Evolutionary conservation across 2,329 filamentous ascomycete species (phyloP).

Genomic region (Cladorrhinum sp.): DNA sequence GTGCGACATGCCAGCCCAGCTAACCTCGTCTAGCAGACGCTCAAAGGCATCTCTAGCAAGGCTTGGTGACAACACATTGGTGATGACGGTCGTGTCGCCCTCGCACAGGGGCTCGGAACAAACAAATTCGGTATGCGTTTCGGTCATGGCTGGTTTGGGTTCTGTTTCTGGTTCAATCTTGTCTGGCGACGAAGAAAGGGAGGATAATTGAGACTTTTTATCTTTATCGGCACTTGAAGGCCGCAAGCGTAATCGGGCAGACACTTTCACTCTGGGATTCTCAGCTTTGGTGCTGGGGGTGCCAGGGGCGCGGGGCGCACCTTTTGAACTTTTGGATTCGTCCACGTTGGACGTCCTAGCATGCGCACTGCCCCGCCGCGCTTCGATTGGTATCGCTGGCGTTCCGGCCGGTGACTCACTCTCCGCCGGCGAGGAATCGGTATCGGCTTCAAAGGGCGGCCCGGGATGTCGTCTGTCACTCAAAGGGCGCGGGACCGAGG

Average conservation of each 20-base stretch:
- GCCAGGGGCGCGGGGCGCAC: constrained; percentile 18
- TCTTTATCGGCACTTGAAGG: constrained; percentile 7
- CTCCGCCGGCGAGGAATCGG: constrained; percentile 14
- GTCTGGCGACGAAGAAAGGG: not conserved
- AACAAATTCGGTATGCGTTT: not conserved
- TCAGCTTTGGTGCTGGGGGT: constrained; percentile 17
- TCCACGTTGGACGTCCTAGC: constrained; percentile 9
- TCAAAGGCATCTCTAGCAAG: constrained; percentile 63
- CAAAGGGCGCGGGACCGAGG: constrained; percentile 8
- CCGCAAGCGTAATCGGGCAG: constrained; percentile 6
- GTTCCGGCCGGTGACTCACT: constrained; percentile 18
- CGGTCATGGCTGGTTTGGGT: constrained; percentile 12
- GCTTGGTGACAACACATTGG: constrained; percentile 61
- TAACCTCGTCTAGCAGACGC: constrained; percentile 68
- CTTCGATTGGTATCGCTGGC: constrained; percentile 15
- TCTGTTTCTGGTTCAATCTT: not conserved
- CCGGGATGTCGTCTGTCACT: not conserved
- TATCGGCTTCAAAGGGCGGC: constrained; percentile 18
- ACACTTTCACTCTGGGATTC: constrained; percentile 15
- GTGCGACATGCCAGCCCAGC: constrained; percentile 91
- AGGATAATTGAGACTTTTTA: constrained; percentile 9
- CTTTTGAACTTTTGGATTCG: constrained; percentile 19
- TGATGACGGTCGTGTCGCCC: constrained; percentile 73
- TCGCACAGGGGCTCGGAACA: constrained; percentile 63
- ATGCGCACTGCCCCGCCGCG: constrained; percentile 4